phyloP scores from a whole-genome alignment of 2,329 filamentous ascomycete genomes.

The Penicillium polonicum region DNA sequence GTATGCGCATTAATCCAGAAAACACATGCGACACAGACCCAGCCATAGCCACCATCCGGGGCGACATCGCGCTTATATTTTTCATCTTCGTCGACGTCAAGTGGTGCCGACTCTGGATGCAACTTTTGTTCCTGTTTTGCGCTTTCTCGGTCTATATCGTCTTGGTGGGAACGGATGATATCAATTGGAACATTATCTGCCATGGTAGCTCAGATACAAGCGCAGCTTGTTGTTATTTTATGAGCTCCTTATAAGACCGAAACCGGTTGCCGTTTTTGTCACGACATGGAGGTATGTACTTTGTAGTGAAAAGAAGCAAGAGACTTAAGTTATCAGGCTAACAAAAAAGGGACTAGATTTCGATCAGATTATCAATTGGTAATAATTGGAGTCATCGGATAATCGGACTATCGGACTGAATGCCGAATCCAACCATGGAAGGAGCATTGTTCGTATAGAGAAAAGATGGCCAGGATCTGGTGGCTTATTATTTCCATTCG shows the following conservation, averaged over 20 bases:
- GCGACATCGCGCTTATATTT: conserved; percentile 37
- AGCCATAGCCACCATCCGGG: conserved; percentile 61
- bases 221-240: background rate
- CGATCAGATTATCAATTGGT: background rate
- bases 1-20: conserved; percentile 67
- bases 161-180: conserved; percentile 26
- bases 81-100: conserved; percentile 25
- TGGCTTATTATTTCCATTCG: conserved; percentile 6
- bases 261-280: conserved; percentile 16
- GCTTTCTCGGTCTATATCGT: conserved; percentile 11
- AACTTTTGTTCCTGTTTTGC: conserved; percentile 11
- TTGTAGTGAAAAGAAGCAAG: background rate
- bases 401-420: conserved; percentile 13
- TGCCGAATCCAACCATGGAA: conserved; percentile 6
- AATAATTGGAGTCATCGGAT: conserved; percentile 1
- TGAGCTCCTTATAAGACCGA: background rate
- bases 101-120: conserved; percentile 2
- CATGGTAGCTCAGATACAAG: conserved; percentile 20
- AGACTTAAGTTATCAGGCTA: background rate
- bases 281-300: conserved; percentile 3
- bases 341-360: background rate
- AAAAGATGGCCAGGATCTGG: conserved; percentile 4
- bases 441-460: conserved; percentile 1
- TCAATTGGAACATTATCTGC: conserved; percentile 35
- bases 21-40: conserved; percentile 58